Conservation (phyloP, 1,139 yeast genomes). For the Pichia sp. region DNA sequence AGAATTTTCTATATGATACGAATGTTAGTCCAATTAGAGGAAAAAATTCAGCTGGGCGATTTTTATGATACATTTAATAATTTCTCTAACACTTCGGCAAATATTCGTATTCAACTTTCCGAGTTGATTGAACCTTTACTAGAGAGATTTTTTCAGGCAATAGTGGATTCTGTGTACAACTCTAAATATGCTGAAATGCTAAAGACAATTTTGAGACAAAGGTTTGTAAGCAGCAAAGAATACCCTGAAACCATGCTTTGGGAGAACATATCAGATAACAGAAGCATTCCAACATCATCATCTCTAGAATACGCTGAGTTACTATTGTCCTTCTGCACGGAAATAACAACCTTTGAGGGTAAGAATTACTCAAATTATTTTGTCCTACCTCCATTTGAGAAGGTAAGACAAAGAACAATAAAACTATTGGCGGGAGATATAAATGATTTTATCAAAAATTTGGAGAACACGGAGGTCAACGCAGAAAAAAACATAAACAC, state of each 20-base stretch:
- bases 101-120: constrained; percentile 14
- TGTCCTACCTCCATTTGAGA: constrained; percentile 21
- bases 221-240: constrained; percentile 14
- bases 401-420: constrained; percentile 19
- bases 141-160: constrained; percentile 18
- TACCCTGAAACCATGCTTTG: constrained; percentile 15
- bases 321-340: constrained; percentile 20
- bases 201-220: constrained; percentile 5
- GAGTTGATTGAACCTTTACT: constrained; percentile 18
- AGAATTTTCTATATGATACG: constrained; percentile 24
- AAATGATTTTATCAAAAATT: neutral
- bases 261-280: constrained; percentile 12
- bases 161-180: constrained; percentile 13
- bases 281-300: constrained; percentile 22
- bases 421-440: constrained; percentile 15
- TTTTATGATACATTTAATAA: constrained; percentile 13
- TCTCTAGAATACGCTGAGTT: constrained; percentile 23
- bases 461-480: neutral
- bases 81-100: neutral
- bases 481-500: neutral
- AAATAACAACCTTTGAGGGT: constrained; percentile 17
- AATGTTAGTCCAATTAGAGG: constrained; percentile 24
- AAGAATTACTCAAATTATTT: constrained; percentile 28
- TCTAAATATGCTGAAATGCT: constrained; percentile 8
- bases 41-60: constrained; percentile 18